Base-by-base conservation (phyloP, 2,329 filamentous ascomycete species). In the Pleoardoris graminearum region DNA sequence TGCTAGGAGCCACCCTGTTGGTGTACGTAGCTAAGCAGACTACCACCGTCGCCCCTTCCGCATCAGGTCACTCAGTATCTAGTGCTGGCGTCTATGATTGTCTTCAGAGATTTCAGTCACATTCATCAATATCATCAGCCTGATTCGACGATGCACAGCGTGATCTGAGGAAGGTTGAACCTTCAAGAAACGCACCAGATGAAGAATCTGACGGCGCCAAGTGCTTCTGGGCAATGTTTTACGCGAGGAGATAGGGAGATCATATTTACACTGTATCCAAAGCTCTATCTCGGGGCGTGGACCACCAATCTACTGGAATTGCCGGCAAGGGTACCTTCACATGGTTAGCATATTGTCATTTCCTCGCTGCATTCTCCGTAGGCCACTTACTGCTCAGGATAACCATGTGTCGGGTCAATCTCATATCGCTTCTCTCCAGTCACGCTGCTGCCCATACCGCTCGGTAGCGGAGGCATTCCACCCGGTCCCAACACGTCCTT, bases 381-480 rank as follows among this genome's bases (percentile, higher is more conserved):
- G 7, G 36, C 12, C 21, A 73, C 76, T 59, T 67, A 78, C 76
- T 65, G 60, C 45, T 49, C 56, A 16, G 65, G 70, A 58, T 96
- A 97, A 54, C 87, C 82, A 68, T 88, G 82, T 69, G 92, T 86
- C 66, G 79, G 77, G 29, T 79, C 76, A 66, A 89, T 69, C 66
- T 95, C 85, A 75, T 87, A 84, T 73, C 91, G 85, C 69, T 87
- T 84, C 68, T 85, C 80, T 78, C 85, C 84, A 56, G 79, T 71
- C 37, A 81, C 80, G 53, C 80, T 65, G 61, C 79, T 53, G 60
- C 75, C 84, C 74, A 86, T 76, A n/a, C 89, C 87, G 66, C 85
- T 86, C 14, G 93, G 94, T 67, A 89, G 77, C n/a, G 94, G 94
- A 51, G 94, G 94, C 75, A 99, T 75, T 1, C 93, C 92, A 65